Conservation (phyloP, 495 filamentous ascomycete genomes). For the Cairneyella variabilis region DNA sequence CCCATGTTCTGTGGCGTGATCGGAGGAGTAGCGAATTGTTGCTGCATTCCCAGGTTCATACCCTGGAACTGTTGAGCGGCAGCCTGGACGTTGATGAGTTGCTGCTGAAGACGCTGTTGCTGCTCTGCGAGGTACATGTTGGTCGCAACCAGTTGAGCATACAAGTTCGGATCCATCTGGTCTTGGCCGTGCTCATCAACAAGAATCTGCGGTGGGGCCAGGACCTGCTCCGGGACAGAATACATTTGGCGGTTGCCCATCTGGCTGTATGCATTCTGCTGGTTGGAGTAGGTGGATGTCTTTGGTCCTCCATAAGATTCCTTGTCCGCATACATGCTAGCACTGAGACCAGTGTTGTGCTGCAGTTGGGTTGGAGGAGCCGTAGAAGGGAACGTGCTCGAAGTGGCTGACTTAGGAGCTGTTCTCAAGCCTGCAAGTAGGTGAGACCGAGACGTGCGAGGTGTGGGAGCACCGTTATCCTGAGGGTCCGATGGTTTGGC, state of each 20-base stretch:
- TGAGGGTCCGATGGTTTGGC: slow-evolving; percentile 44
- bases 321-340: slow-evolving; percentile 43
- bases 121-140: slow-evolving; percentile 84
- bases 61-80: slow-evolving; percentile 74
- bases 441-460: slow-evolving; percentile 90
- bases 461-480: slow-evolving; percentile 63
- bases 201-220: slow-evolving; percentile 77
- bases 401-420: slow-evolving; percentile 78
- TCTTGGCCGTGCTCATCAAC: slow-evolving; percentile 60
- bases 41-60: slow-evolving; percentile 53
- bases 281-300: slow-evolving; percentile 41
- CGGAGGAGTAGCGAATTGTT: slow-evolving; percentile 37
- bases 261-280: slow-evolving; percentile 42
- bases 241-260: slow-evolving; percentile 58
- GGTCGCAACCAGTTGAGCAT: slow-evolving; percentile 79
- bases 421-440: slow-evolving; percentile 91
- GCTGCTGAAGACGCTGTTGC: slow-evolving; percentile 74
- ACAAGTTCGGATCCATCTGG: slow-evolving; percentile 75
- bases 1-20: slow-evolving; percentile 36
- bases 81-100: slow-evolving; percentile 52
- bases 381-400: slow-evolving; percentile 59
- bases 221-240: slow-evolving; percentile 73
- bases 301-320: slow-evolving; percentile 45
- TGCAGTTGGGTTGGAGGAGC: slow-evolving; percentile 48
- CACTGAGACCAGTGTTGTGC: slow-evolving; percentile 32